Conservation (phyloP, 2,329 filamentous ascomycete species). For the Ambrosiella beaveri region DNA sequence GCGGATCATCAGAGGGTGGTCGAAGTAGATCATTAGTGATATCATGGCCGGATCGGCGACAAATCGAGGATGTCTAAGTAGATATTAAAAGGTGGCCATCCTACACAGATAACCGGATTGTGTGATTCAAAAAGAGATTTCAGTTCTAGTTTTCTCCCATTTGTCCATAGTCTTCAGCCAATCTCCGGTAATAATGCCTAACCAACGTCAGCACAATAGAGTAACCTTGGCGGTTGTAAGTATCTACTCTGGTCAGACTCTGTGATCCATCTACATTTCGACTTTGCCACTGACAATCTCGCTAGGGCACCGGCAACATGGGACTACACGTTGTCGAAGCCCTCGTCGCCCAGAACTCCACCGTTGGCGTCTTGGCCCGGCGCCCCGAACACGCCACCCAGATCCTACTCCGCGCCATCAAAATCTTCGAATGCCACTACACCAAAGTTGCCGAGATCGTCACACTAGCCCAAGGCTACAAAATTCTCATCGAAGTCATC, state of each 20-base stretch:
- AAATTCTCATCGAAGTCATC: conserved; percentile 3
- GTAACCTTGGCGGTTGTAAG: conserved; percentile 1
- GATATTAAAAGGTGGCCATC: no score
- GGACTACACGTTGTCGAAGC: neutral
- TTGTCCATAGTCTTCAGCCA: neutral
- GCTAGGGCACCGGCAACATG: neutral
- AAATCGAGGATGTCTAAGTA: no score
- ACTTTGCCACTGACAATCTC: neutral
- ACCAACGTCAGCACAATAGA: neutral
- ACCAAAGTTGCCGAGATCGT: neutral
- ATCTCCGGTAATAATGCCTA: neutral
- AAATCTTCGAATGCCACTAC: conserved; percentile 1
- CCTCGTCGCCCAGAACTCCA: neutral
- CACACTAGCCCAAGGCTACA: neutral
- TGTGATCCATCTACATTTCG: no score
- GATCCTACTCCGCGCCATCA: neutral
- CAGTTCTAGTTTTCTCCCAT: no score
- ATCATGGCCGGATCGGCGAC: no score
- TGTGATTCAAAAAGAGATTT: no score
- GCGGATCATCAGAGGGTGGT: no score
- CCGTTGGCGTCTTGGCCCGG: neutral
- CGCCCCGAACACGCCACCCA: neutral
- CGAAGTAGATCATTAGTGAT: no score
- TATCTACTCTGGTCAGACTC: neutral
- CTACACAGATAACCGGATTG: no score